Percentiles rank a stretch among this genome's conserved stretches.
Conservation (phyloP, 345 rosid species). For the Gossypium raimondii region DNA sequence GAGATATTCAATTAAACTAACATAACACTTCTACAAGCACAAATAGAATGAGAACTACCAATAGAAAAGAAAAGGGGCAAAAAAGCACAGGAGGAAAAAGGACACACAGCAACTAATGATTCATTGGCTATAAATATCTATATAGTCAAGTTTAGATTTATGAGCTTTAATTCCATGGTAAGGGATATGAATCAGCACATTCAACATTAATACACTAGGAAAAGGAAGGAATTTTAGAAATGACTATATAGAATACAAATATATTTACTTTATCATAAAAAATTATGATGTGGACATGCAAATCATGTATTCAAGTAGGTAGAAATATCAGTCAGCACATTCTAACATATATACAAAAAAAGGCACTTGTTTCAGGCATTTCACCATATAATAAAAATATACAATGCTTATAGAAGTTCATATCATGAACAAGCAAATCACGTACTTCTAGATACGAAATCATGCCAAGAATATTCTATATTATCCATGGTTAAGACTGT, state of each 20-base stretch:
- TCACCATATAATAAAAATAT: neutral
- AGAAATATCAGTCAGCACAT: neutral
- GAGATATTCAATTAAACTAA: neutral
- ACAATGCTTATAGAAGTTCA: neutral
- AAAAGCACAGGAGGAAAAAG: neutral
- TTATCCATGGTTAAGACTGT: slow-evolving; percentile 41
- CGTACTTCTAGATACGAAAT: slow-evolving; percentile 81
- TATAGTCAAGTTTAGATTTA: neutral
- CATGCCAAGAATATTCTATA: slow-evolving; percentile 90
- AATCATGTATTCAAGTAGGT: slow-evolving; percentile 27
- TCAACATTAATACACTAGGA: neutral
- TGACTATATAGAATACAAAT: neutral
- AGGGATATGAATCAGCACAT: neutral
- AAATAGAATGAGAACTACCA: neutral
- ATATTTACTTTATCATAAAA: neutral
- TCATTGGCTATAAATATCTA: neutral
- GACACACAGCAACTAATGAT: neutral
- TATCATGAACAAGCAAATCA: neutral
- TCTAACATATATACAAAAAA: neutral
- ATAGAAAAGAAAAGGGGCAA: neutral
- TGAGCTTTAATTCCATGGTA: neutral
- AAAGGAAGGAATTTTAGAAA: neutral
- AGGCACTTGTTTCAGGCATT: neutral
- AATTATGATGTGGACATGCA: neutral
- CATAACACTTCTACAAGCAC: neutral